Evolutionary conservation across 352 stramenopile species (phyloP).

Genomic region (Globisporangium canariense): DNA sequence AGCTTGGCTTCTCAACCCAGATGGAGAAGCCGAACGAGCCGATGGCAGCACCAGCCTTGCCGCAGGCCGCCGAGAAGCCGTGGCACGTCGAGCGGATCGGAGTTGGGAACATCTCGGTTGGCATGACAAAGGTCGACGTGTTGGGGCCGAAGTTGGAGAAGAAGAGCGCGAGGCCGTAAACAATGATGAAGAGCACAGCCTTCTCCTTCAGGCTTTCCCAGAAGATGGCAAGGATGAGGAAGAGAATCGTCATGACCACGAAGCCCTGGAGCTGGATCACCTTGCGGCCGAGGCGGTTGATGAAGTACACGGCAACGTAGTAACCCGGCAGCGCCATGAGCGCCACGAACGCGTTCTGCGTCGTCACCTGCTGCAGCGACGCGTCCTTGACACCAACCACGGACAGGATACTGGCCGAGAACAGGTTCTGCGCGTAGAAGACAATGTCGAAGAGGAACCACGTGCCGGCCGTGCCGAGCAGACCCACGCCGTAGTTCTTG

Average conservation of each 20-base stretch:
- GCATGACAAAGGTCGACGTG: conserved; percentile 67
- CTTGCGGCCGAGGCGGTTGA: conserved; percentile 27
- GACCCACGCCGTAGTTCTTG: conserved; percentile 38
- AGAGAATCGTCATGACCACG: conserved; percentile 58
- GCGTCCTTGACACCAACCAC: conserved; percentile 50
- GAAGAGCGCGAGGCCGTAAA: conserved; percentile 76
- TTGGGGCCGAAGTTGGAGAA: conserved; percentile 88
- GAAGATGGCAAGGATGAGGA: conserved; percentile 56
- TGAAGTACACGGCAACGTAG: conserved; percentile 71
- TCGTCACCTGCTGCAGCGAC: conserved; percentile 51
- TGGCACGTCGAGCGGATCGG: too few relatives aligned
- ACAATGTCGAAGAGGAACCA: conserved; percentile 89
- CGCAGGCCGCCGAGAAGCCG: conserved; percentile 81
- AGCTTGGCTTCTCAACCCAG: conserved; percentile 61
- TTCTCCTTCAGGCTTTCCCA: conserved; percentile 54
- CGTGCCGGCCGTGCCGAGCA: conserved; percentile 65
- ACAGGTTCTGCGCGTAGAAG: conserved; percentile 79
- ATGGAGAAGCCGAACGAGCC: conserved; percentile 64
- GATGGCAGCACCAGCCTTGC: conserved; percentile 81
- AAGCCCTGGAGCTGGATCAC: conserved; percentile 80
- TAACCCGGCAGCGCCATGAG: conserved; percentile 78
- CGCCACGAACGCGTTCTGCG: too few relatives aligned
- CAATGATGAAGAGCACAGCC: conserved; percentile 58
- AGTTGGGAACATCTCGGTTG: too few relatives aligned
- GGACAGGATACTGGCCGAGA: conserved; percentile 61